These are phyloP conservation scores for Scheffersomyces parashehatae DNA, from an alignment of 1,139 yeast genomes.

Conservation along the genomic window DNA sequence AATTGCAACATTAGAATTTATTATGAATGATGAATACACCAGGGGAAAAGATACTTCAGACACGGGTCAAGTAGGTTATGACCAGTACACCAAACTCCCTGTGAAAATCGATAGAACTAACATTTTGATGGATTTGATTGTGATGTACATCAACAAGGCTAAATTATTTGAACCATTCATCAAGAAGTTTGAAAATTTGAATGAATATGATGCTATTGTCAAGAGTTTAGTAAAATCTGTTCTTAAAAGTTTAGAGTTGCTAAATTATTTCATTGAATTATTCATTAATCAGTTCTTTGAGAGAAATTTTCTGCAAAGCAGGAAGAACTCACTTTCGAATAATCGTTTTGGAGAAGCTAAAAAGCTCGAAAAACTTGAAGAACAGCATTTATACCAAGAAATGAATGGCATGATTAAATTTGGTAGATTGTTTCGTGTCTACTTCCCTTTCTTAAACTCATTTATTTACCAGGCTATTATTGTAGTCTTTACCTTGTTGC, in stretches of 20 bases:
- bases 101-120: slow-evolving; percentile 33
- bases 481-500: slow-evolving; percentile 50
- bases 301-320: slow-evolving; percentile 13
- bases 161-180: slow-evolving; percentile 55
- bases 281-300: slow-evolving; percentile 20
- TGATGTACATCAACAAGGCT: slow-evolving; percentile 50
- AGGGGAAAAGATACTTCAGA: too few relatives aligned
- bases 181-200: slow-evolving; percentile 35
- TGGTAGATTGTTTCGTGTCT: slow-evolving; percentile 35
- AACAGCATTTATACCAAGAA: neutral
- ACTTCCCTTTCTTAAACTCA: slow-evolving; percentile 50
- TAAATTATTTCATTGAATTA: slow-evolving; percentile 25
- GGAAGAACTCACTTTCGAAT: neutral
- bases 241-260: slow-evolving; percentile 37
- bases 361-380: neutral
- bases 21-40: slow-evolving; percentile 11
- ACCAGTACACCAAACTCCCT: slow-evolving; percentile 4
- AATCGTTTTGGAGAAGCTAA: neutral
- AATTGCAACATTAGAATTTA: slow-evolving; percentile 33
- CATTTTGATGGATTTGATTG: slow-evolving; percentile 45
- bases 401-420: slow-evolving; percentile 19
- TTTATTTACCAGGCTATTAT: slow-evolving; percentile 54
- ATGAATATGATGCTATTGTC: slow-evolving; percentile 26
- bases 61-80: too few relatives aligned
- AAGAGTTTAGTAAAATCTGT: slow-evolving; percentile 39